phyloP scores from a whole-genome alignment of 2,329 filamentous ascomycete genomes.

The Mycosphaerella sp. region DNA sequence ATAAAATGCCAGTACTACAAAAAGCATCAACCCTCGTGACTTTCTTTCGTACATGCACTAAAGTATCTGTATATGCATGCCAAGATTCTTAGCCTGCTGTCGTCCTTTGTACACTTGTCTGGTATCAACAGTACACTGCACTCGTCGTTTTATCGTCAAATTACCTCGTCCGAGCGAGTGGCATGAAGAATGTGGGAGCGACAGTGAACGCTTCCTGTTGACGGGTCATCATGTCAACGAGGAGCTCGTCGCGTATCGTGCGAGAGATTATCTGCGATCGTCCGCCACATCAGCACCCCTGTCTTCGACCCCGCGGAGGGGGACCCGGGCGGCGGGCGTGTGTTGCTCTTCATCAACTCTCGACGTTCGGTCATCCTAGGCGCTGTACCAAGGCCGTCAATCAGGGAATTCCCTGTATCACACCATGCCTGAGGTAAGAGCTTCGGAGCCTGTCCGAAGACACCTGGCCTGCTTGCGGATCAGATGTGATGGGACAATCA shows the following conservation, averaged over 20 bases:
- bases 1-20: background rate
- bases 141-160: background rate
- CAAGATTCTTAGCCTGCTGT: conserved; percentile 3
- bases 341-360: too few species aligned
- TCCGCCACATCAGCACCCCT: too few species aligned
- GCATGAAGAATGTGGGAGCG: background rate
- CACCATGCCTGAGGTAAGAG: background rate
- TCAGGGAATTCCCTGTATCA: conserved; percentile 1
- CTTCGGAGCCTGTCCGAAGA: background rate
- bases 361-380: too few species aligned
- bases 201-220: background rate
- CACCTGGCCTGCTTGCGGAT: background rate
- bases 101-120: conserved; percentile 3
- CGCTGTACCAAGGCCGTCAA: background rate
- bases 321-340: too few species aligned
- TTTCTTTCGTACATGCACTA: background rate
- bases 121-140: conserved; percentile 1
- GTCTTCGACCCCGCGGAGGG: too few species aligned
- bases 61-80: conserved; percentile 2
- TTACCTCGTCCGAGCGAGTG: background rate
- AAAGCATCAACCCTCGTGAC: background rate
- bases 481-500: background rate
- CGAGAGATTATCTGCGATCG: background rate
- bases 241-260: background rate
- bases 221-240: too few species aligned